Base-by-base conservation (phyloP, 805 yeast species). In the Debaryomyces hansenii region DNA sequence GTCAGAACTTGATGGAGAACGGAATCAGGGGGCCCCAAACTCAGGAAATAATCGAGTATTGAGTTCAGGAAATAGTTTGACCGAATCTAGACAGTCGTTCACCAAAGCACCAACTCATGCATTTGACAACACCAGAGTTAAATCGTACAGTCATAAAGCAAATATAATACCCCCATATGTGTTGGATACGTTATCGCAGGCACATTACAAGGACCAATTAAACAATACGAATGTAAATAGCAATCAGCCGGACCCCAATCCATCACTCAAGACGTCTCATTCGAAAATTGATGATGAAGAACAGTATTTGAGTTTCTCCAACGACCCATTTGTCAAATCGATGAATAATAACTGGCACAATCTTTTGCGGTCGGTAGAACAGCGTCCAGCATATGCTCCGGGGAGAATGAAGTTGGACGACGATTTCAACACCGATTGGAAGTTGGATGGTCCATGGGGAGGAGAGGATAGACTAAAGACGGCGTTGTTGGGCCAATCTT, bases 391-490 rank as follows among this genome's bases (percentile, higher is more conserved):
- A 5, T 46, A 66, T 68, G 56, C 72, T 3, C 45, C 48, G 15
- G 73, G 62, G 37, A 47, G 56, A 27, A 46, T 65, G 12, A 49
- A 52, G 9, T 52, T 52, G 29, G 71, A 69, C 42, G 56, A 59
- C 15, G 48, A 59, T 14, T 58, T 57, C 37, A 54, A 50, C 24
- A 48, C 58, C n/a, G 77, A 75, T 45, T 62, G 82, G 42, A 71
- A 76, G 37, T 75, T 69, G 40, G 59, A 58, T 32, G 67, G 77
- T 1, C 67, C 74, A 16, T 87, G 94, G 94, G 83, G 84, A 31
- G 95, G 95, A 34, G 88, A 78, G 46, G 78, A 78, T 46, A 64
- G 90, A 48, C 68, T 87, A 50, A 75, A 77, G 45, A 70, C 67
- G 39, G 79, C 83, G 24, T 76, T 83, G 50, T 63, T 78, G 47